Percentiles rank a stretch among this genome's conserved stretches.
Conservation (phyloP, 2,329 filamentous ascomycete genomes). For the Curvularia sp. region DNA sequence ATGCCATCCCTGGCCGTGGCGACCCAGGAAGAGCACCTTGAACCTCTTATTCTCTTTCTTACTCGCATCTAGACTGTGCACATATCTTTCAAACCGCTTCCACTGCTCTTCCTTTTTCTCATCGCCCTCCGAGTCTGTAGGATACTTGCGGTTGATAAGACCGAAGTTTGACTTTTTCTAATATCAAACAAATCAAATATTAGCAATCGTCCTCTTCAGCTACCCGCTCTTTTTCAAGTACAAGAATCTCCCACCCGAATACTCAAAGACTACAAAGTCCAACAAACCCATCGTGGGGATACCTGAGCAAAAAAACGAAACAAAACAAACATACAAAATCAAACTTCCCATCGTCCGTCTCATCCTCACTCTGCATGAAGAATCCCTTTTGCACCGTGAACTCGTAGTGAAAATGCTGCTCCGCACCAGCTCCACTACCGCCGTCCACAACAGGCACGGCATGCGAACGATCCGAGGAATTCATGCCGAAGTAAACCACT, state of each 20-base stretch:
- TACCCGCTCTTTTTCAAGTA: not conserved
- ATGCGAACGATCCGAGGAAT: not conserved
- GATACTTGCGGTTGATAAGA: constrained; percentile 68
- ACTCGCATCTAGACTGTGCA: constrained; percentile 61
- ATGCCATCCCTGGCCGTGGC: constrained; percentile 73
- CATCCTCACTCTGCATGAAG: constrained; percentile 68
- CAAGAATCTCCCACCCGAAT: not conserved
- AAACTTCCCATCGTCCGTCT: constrained; percentile 64
- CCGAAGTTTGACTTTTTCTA: constrained; percentile 63
- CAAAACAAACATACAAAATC: constrained; percentile 63
- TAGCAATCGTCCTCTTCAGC: not conserved
- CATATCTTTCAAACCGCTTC: constrained; percentile 66
- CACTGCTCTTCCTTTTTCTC: constrained; percentile 57
- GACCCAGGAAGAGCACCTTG: constrained; percentile 72
- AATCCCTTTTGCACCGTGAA: constrained; percentile 68
- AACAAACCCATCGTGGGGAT: not conserved
- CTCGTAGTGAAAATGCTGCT: constrained; percentile 55
- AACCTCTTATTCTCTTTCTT: constrained; percentile 58
- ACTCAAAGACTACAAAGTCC: not conserved
- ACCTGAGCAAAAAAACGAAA: not conserved
- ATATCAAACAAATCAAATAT: no score
- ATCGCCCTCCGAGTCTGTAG: constrained; percentile 52
- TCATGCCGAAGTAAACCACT: constrained; percentile 19
- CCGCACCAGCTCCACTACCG: constrained; percentile 4
- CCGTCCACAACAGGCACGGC: not conserved